Evolutionary conservation across 228 moss, liverwort and hornwort genomes (phyloP).

Genomic region (Sphagnum fallax): DNA sequence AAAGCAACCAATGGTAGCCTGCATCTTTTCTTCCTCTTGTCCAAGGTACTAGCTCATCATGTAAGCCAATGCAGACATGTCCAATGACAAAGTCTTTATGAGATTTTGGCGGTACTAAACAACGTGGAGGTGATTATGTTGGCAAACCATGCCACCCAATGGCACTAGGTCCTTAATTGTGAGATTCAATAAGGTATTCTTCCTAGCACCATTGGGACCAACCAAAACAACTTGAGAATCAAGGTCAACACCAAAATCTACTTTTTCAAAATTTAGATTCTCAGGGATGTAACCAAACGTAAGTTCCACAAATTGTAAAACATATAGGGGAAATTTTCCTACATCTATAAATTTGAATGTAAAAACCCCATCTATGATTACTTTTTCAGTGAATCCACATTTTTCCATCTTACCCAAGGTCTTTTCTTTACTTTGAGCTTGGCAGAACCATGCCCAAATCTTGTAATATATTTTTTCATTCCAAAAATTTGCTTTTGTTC

Average conservation of each 20-base stretch:
- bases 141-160: constrained; percentile 89
- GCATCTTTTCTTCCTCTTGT: constrained; percentile 87
- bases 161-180: constrained; percentile 95
- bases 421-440: constrained; percentile 98
- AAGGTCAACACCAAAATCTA: constrained; percentile 92
- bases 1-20: constrained; percentile 77
- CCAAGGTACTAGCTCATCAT: constrained; percentile 88
- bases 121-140: constrained; percentile 91
- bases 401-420: constrained; percentile 97
- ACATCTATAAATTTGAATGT: constrained; percentile 96
- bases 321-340: constrained; percentile 89
- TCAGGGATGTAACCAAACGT: constrained; percentile 74
- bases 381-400: constrained; percentile 91
- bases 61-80: constrained; percentile 69
- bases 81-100: constrained; percentile 54
- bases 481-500: constrained; percentile 94
- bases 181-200: constrained; percentile 83
- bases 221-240: constrained; percentile 91
- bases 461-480: constrained; percentile 94
- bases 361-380: constrained; percentile 74
- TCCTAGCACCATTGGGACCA: constrained; percentile 92
- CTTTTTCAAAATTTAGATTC: constrained; percentile 60
- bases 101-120: constrained; percentile 96
- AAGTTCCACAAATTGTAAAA: constrained; percentile 88
- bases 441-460: constrained; percentile 97